Conservation (phyloP, 2,329 filamentous ascomycete species). For the Tolypocladium ovalisporum region DNA sequence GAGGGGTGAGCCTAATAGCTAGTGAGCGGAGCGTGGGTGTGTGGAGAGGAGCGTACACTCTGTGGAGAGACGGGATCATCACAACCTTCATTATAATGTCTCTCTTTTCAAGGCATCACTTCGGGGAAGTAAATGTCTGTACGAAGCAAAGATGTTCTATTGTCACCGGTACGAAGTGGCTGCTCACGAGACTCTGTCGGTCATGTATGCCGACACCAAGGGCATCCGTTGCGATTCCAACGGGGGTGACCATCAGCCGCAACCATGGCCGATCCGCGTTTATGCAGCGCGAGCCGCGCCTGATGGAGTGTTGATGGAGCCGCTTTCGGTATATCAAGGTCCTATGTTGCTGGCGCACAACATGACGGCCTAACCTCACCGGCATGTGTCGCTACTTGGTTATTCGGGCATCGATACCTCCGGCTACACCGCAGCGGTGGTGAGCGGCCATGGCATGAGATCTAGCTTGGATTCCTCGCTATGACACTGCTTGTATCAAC, state of each 20-base stretch:
- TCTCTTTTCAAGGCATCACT: background rate
- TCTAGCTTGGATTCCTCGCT: background rate
- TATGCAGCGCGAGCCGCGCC: background rate
- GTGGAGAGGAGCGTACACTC: no score
- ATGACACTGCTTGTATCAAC: background rate
- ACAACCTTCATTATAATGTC: no score
- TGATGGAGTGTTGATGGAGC: background rate
- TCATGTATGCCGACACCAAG: conserved; percentile 6
- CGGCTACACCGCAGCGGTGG: background rate
- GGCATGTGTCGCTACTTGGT: conserved; percentile 2
- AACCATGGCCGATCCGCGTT: background rate
- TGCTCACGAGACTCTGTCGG: conserved; percentile 5
- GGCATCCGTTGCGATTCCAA: background rate
- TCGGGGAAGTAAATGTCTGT: background rate
- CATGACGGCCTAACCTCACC: conserved; percentile 12
- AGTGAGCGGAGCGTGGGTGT: no score
- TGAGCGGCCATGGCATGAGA: conserved; percentile 8
- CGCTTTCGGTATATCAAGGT: background rate
- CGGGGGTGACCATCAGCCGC: background rate
- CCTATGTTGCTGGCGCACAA: conserved; percentile 5
- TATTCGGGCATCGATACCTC: conserved; percentile 13
- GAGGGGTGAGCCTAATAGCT: no score
- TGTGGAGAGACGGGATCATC: no score
- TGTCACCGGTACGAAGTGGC: background rate
- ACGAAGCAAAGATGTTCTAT: background rate